Conservation (phyloP, 2,329 filamentous ascomycete genomes). For the Microdochium nivale region DNA sequence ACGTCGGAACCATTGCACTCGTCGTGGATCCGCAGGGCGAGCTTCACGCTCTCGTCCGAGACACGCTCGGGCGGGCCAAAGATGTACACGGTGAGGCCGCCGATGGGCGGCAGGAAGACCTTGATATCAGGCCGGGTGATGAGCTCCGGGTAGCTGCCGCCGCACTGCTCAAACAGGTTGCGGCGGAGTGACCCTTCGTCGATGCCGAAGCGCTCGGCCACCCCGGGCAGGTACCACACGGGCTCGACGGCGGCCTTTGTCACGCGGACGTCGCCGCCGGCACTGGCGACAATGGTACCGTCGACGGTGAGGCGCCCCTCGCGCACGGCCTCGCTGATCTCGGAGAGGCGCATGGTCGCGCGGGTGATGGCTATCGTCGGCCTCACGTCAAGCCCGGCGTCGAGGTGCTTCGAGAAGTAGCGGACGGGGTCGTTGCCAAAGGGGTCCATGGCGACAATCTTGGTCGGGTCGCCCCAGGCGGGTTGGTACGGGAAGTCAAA, state of each 20-base stretch:
- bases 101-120: constrained; percentile 90
- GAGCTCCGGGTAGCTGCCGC: constrained; percentile 91
- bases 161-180: constrained; percentile 88
- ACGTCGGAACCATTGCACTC: constrained; percentile 95
- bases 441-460: constrained; percentile 97
- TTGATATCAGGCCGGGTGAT: constrained; percentile 95
- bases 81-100: constrained; percentile 88
- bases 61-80: constrained; percentile 94
- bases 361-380: constrained; percentile 89
- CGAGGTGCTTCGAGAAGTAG: constrained; percentile 59
- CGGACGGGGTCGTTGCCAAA: constrained; percentile 79
- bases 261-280: constrained; percentile 78
- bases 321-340: constrained; percentile 81
- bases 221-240: constrained; percentile 75
- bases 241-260: constrained; percentile 97
- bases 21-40: constrained; percentile 76
- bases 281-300: constrained; percentile 84
- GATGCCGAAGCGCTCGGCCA: constrained; percentile 89
- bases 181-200: constrained; percentile 82
- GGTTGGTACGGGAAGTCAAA: constrained; percentile 80
- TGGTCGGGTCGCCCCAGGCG: constrained; percentile 81
- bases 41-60: constrained; percentile 70
- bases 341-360: constrained; percentile 93
- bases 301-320: constrained; percentile 68
- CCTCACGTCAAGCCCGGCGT: constrained; percentile 56